These are phyloP conservation scores for Annona squamosa DNA, from an alignment of 164 flowering plant species.

Conservation along the genomic window DNA sequence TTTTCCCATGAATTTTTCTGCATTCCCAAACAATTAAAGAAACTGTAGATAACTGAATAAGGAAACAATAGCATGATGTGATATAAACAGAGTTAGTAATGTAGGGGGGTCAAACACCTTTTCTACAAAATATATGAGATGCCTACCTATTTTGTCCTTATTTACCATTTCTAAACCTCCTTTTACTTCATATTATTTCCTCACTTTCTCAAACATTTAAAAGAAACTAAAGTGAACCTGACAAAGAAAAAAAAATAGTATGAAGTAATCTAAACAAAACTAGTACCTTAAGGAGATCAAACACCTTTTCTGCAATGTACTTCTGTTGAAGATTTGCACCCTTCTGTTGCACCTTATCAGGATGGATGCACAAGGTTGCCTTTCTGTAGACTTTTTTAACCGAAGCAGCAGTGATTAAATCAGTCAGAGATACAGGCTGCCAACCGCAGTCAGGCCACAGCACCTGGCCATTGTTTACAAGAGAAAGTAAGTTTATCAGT, in stretches of 20 bases:
- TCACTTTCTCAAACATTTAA: background rate
- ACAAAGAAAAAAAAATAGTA: background rate
- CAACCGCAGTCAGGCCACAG: constrained; percentile 91
- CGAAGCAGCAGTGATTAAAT: constrained; percentile 64
- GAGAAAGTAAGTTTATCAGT: background rate
- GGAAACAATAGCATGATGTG: too few species aligned
- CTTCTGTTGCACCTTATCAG: constrained; percentile 96
- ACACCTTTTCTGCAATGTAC: constrained; percentile 86
- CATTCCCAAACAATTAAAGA: too few species aligned
- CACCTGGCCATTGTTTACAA: constrained; percentile 41
- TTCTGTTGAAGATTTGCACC: constrained; percentile 81
- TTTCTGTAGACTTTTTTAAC: constrained; percentile 78
- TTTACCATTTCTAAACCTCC: background rate
- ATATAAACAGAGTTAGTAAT: too few species aligned
- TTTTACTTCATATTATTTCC: too few species aligned
- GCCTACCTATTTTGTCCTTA: background rate
- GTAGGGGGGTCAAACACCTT: too few species aligned
- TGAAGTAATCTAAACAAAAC: background rate
- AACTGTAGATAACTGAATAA: too few species aligned
- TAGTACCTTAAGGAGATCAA: constrained; percentile 82
- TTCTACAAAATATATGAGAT: too few species aligned
- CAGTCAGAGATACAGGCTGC: constrained; percentile 81
- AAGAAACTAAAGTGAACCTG: background rate
- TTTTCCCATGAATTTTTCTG: too few species aligned
- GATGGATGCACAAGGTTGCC: constrained; percentile 80